Percentiles rank a stretch among this genome's conserved stretches.
Conservation (phyloP, 192 early-diverging fungal species). For the Linnemannia exigua region DNA sequence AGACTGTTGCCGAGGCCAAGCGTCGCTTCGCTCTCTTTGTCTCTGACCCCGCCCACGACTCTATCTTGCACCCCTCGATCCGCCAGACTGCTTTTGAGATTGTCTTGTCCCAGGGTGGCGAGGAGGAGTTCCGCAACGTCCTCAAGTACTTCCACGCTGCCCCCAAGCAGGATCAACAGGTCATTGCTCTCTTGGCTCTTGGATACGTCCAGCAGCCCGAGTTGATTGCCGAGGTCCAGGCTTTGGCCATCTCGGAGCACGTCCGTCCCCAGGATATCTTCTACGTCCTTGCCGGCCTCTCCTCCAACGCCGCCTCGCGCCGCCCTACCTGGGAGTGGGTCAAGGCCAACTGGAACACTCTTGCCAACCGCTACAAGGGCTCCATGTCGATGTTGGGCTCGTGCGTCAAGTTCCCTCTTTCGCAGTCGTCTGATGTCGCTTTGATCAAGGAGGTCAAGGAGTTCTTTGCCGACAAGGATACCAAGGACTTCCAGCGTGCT, state of each 20-base stretch:
- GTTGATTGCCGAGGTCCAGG: conserved; percentile 74
- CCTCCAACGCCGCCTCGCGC: conserved; percentile 68
- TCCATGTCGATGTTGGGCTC: conserved; percentile 54
- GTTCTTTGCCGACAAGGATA: conserved; percentile 76
- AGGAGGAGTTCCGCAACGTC: conserved; percentile 75
- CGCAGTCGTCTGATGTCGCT: conserved; percentile 61
- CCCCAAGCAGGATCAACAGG: conserved; percentile 76
- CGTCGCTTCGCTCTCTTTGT: conserved; percentile 77
- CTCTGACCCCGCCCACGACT: conserved; percentile 72
- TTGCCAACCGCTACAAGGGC: conserved; percentile 51
- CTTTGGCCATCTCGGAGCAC: conserved; percentile 73
- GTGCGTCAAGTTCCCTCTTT: conserved; percentile 56
- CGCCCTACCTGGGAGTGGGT: conserved; percentile 78
- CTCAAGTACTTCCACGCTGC: conserved; percentile 72
- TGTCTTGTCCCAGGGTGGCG: conserved; percentile 75
- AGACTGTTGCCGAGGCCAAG: conserved; percentile 76
- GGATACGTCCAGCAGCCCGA: conserved; percentile 71
- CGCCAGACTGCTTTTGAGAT: conserved; percentile 79
- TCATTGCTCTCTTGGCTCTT: conserved; percentile 76
- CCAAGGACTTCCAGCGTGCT: conserved; percentile 74
- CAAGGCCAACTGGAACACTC: conserved; percentile 68
- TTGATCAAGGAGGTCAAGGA: conserved; percentile 75
- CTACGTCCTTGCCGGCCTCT: conserved; percentile 64
- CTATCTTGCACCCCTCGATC: conserved; percentile 81
- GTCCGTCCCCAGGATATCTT: conserved; percentile 83